These are phyloP conservation scores for Podaxis carcinomalis DNA, from an alignment of 768 basidiomycete genomes.

Conservation along the genomic window DNA sequence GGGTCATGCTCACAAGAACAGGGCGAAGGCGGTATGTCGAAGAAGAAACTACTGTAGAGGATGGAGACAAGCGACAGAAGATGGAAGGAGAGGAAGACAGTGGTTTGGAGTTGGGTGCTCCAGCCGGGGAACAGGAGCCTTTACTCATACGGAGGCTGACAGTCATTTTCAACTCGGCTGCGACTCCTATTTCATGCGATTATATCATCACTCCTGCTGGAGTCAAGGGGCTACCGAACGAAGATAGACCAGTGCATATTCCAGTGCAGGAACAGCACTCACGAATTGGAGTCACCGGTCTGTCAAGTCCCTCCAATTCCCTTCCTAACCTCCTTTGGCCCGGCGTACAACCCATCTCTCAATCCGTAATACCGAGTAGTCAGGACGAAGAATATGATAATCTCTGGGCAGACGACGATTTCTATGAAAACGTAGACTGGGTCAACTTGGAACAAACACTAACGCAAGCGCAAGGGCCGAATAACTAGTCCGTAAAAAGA, in stretches of 20 bases:
- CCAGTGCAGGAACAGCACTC: neutral
- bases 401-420: slow-evolving; percentile 43
- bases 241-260: neutral
- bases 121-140: slow-evolving; percentile 33
- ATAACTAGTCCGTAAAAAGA: neutral
- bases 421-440: slow-evolving; percentile 34
- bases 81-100: neutral
- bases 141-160: slow-evolving; percentile 67
- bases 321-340: neutral
- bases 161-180: slow-evolving; percentile 72
- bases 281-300: neutral
- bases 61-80: slow-evolving; percentile 22
- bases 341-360: slow-evolving; percentile 3
- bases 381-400: slow-evolving; percentile 29
- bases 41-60: slow-evolving; percentile 20
- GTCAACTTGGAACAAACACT: slow-evolving; percentile 23
- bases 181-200: slow-evolving; percentile 57
- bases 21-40: slow-evolving; percentile 57
- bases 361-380: slow-evolving; percentile 10
- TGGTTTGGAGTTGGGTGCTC: neutral
- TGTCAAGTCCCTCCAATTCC: neutral
- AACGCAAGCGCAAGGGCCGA: slow-evolving; percentile 14
- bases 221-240: slow-evolving; percentile 27
- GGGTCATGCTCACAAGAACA: slow-evolving; percentile 81
- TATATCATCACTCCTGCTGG: slow-evolving; percentile 69